phyloP scores from a whole-genome alignment of 805 yeast genomes.

The Nakazawaea anatomiae region DNA sequence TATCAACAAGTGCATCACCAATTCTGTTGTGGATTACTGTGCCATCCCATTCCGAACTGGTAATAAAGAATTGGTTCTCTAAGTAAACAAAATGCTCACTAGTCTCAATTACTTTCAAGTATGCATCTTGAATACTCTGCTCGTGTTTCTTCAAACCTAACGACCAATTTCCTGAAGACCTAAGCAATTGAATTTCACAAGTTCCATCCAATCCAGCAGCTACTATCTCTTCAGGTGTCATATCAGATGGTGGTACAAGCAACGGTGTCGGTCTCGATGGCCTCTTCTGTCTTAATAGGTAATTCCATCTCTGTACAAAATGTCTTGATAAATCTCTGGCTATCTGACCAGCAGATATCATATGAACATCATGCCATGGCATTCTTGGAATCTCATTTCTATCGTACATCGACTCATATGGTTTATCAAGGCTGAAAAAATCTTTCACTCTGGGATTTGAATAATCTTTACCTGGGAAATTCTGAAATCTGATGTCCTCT shows the following conservation, averaged over 20 bases:
- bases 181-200: conserved; percentile 83
- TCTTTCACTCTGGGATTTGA: conserved; percentile 94
- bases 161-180: conserved; percentile 94
- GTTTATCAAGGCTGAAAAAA: conserved; percentile 72
- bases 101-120: conserved; percentile 81
- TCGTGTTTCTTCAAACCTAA: conserved; percentile 82
- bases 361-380: conserved; percentile 99
- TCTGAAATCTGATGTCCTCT: conserved; percentile 39
- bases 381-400: conserved; percentile 77
- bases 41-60: conserved; percentile 84
- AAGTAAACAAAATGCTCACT: conserved; percentile 91
- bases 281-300: conserved; percentile 82
- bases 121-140: conserved; percentile 88
- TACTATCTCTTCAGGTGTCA: conserved; percentile 64
- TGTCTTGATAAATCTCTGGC: conserved; percentile 92
- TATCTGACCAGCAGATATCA: conserved; percentile 89
- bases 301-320: conserved; percentile 97
- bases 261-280: conserved; percentile 93
- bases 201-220: conserved; percentile 66
- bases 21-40: conserved; percentile 79
- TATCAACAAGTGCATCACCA: conserved; percentile 96
- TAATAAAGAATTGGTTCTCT: conserved; percentile 92
- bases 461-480: conserved; percentile 95
- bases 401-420: conserved; percentile 90
- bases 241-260: conserved; percentile 87